A percentile compares a stretch with the other conserved stretches of the same genome.
Conservation (phyloP, 1,284 basidiomycete genomes). For the Cryptococcus maquisensis region DNA sequence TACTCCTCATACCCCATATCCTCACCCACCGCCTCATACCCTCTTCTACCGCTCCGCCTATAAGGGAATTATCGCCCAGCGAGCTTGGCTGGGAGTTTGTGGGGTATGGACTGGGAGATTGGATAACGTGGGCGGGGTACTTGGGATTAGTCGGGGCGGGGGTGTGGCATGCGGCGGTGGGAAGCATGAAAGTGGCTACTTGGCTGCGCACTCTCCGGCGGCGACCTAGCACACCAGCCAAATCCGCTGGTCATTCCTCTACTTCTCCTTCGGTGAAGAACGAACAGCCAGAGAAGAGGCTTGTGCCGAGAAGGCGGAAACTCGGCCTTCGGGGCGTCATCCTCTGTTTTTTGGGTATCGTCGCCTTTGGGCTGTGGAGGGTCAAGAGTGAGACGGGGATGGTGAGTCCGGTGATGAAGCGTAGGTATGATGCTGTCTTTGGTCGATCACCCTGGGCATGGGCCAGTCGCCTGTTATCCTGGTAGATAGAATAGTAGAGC, state of each 20-base stretch:
- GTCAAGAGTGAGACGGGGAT: conserved; percentile 23
- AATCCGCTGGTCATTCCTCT: neutral
- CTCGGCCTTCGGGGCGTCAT: conserved; percentile 25
- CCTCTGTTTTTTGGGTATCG: conserved; percentile 21
- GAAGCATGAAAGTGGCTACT: conserved; percentile 33
- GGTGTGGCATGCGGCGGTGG: conserved; percentile 30
- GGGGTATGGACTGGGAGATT: conserved; percentile 31
- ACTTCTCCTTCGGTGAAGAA: neutral
- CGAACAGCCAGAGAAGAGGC: neutral
- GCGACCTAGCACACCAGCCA: neutral
- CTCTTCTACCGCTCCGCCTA: conserved; percentile 22
- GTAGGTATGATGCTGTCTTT: conserved; percentile 34
- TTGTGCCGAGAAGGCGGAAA: conserved; percentile 9
- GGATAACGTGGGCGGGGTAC: conserved; percentile 13
- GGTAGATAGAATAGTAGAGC: neutral
- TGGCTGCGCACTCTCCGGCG: conserved; percentile 24
- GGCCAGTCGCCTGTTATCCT: too few relatives aligned
- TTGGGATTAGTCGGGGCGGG: conserved; percentile 22
- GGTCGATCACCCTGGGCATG: conserved; percentile 19
- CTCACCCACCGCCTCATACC: conserved; percentile 38
- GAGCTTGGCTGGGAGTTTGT: conserved; percentile 45
- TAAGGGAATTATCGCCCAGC: conserved; percentile 28
- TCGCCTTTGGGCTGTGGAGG: conserved; percentile 29
- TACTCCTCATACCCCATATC: conserved; percentile 20
- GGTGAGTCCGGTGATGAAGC: conserved; percentile 19